phyloP scores from a whole-genome alignment of 2,329 filamentous ascomycete genomes.

The Aspergillus oerlinghausenensis region DNA sequence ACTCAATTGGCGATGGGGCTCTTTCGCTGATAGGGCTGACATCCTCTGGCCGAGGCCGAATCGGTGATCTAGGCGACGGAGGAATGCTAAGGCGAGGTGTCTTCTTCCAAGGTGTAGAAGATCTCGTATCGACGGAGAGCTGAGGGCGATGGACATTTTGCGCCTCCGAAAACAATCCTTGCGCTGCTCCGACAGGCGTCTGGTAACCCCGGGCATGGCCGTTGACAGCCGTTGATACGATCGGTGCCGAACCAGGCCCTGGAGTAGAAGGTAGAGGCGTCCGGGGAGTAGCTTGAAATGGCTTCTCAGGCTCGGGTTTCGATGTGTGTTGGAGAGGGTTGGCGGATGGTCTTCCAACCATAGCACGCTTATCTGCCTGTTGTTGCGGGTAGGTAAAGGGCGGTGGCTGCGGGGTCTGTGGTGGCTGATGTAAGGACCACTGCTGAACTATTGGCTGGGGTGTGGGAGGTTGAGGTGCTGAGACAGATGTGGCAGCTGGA shows the following conservation, averaged over 20 bases:
- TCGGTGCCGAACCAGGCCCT: constrained; percentile 11
- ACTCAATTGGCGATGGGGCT: constrained; percentile 33
- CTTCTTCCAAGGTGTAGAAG: constrained; percentile 43
- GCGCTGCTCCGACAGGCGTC: constrained; percentile 26
- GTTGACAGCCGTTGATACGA: constrained; percentile 23
- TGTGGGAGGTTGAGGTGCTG: constrained; percentile 18
- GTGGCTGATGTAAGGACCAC: constrained; percentile 31
- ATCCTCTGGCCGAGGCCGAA: constrained; percentile 38
- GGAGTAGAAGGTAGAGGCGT: constrained; percentile 27
- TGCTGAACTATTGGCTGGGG: constrained; percentile 34
- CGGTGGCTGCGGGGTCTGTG: constrained; percentile 27
- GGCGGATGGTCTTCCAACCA: constrained; percentile 16
- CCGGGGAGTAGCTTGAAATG: constrained; percentile 13
- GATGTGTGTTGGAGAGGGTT: constrained; percentile 16
- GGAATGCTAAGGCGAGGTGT: constrained; percentile 32
- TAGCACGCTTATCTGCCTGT: constrained; percentile 12
- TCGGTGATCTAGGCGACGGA: constrained; percentile 35
- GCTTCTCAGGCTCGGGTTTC: constrained; percentile 11
- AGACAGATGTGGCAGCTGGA: constrained; percentile 10
- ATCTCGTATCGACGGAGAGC: constrained; percentile 37
- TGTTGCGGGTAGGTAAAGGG: constrained; percentile 17
- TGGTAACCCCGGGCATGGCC: constrained; percentile 19
- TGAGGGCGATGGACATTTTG: constrained; percentile 26
- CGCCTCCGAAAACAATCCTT: constrained; percentile 19
- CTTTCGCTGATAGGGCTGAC: constrained; percentile 44